Evolutionary conservation across 768 basidiomycete genomes (phyloP), one percentile per base, ranked within the genome.

Genomic region (Rhodotorula diobovata): DNA sequence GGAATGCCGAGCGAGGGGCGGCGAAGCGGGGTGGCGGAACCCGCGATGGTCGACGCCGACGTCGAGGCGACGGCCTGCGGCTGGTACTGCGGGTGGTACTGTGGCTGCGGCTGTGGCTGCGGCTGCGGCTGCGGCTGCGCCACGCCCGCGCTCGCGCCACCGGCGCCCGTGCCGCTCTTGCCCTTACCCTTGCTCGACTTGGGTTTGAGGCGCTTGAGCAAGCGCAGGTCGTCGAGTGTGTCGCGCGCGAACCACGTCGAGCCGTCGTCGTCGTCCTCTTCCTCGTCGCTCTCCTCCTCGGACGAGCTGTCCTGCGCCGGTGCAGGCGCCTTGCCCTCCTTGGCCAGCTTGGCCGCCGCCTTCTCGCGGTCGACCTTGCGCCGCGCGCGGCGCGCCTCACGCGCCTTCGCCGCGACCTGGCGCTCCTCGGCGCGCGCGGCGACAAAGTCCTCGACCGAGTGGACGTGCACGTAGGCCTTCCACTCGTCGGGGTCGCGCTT

Each of bases 181-280:
- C 30, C 12, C n/a, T 66, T 53, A 21, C 51, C 25, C 54, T 56
- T 56, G 34, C 6, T 37, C 55, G 51, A 4, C 28, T 66, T 54
- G 23, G 67, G 30, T 43, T 50, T 68, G 35, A 68, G 37, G 54
- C 67, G 43, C 43, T 18, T 20, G 3, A 68, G 37, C 15, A 68
- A 8, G n/a, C 12, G 32, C 5, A 35, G 21, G 46, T 62, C 18
- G 34, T 62, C 51, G 34, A 68, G 56, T 2, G 11, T 50, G 16
- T 45, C 57, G 18, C 37, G 7, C 16, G 32, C 16, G 61, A 68
- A 68, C 67, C 67, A 68, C 41, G 46, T 20, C 21, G n/a, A 45
- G 23, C 16, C 37, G 50, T 53, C 59, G 34, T 32, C 58, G 18
- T 64, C 57, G 3, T 63, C 57, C 34, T 12, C 30, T 23, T 63